Conservation (phyloP, 306 rosid genomes). For the Psophocarpus tetragonolobus region DNA sequence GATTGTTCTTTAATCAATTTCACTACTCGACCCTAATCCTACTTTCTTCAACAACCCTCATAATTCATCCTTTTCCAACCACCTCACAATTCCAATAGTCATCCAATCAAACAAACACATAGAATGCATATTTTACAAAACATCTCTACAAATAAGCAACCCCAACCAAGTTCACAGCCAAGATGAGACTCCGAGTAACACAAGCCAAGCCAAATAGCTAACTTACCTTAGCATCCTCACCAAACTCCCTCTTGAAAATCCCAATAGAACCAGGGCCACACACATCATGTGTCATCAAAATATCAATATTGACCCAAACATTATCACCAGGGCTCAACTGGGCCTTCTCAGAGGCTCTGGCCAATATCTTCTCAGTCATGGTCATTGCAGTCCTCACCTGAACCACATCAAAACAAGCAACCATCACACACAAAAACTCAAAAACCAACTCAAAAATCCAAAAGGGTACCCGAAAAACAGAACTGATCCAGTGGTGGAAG, state of each 20-base stretch:
- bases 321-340: constrained; percentile 82
- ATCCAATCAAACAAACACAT: constrained; percentile 8
- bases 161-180: background rate
- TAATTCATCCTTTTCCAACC: constrained; percentile 3
- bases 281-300: constrained; percentile 95
- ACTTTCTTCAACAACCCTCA: background rate
- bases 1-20: background rate
- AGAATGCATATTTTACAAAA: background rate
- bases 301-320: constrained; percentile 83
- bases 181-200: background rate
- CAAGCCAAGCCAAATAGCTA: background rate
- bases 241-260: constrained; percentile 91
- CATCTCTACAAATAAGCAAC: background rate
- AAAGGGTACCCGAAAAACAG: constrained; percentile 19
- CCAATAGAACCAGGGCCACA: constrained; percentile 97
- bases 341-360: constrained; percentile 73
- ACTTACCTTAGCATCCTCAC: constrained; percentile 79
- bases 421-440: constrained; percentile 6
- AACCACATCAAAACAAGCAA: constrained; percentile 20
- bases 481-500: constrained; percentile 83
- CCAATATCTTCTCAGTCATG: constrained; percentile 91
- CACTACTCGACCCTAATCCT: background rate
- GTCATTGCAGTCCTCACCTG: constrained; percentile 92
- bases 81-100: background rate
- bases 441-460: constrained; percentile 11